A percentile compares a stretch with the other conserved stretches of the same genome.
phyloP scores from a whole-genome alignment of 139 green algal species.

The Coelastrella sp. region DNA sequence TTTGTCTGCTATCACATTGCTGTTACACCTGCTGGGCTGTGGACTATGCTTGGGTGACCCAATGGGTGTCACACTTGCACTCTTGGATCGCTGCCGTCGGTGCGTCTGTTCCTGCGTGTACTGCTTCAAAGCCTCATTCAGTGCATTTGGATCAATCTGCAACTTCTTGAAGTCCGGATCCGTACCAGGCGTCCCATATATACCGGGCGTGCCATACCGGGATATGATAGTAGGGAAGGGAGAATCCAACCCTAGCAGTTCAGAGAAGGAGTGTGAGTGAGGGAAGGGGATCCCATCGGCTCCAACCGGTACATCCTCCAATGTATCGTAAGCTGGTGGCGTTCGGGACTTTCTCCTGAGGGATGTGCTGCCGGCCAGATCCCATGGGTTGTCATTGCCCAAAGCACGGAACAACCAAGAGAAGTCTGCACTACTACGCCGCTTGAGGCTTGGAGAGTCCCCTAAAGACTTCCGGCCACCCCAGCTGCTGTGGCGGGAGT shows the following conservation, averaged over 20 bases:
- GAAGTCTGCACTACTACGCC: too few species aligned
- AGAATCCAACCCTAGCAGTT: neutral
- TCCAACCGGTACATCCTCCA: too few species aligned
- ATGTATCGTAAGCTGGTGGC: too few species aligned
- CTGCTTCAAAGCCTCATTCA: neutral
- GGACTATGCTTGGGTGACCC: neutral
- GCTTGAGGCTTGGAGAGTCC: too few species aligned
- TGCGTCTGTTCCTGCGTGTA: neutral
- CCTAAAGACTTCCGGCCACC: too few species aligned
- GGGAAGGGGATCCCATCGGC: neutral
- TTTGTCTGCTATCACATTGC: too few species aligned
- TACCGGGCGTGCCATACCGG: neutral
- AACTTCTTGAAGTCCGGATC: neutral
- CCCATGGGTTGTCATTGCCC: too few species aligned
- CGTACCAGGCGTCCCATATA: neutral
- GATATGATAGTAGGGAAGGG: neutral
- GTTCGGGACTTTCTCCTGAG: too few species aligned
- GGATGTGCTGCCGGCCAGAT: too few species aligned
- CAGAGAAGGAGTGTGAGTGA: neutral
- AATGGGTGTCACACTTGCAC: neutral
- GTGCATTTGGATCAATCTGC: neutral
- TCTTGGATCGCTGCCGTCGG: neutral
- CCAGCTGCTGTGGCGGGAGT: too few species aligned
- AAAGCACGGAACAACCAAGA: too few species aligned
- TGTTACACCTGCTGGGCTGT: neutral